These are phyloP conservation scores for Basipetospora chlamydospora DNA, from an alignment of 2,329 filamentous ascomycete genomes.

Conservation along the genomic window DNA sequence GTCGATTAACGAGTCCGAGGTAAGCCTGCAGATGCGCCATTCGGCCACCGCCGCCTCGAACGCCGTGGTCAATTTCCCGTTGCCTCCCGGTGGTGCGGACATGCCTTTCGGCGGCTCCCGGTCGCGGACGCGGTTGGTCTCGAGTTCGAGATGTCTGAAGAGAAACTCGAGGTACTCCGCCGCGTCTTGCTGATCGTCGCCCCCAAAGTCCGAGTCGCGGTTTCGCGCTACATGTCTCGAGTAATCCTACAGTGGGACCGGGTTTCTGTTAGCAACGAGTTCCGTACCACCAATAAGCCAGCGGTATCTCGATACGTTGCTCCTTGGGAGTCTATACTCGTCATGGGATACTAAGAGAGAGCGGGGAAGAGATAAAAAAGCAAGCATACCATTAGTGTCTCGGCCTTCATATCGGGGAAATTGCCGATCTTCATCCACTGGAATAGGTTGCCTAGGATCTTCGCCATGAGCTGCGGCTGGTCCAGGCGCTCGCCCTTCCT, in stretches of 20 bases:
- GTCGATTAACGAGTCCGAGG: conserved; percentile 63
- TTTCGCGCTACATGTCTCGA: conserved; percentile 23
- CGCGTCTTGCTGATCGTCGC: conserved; percentile 72
- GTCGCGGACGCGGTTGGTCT: conserved; percentile 46
- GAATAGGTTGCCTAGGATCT: conserved; percentile 44
- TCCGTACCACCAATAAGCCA: no score
- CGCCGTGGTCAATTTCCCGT: no score
- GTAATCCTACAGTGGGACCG: conserved; percentile 36
- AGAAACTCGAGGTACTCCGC: conserved; percentile 82
- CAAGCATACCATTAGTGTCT: conserved; percentile 40
- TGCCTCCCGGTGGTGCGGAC: no score
- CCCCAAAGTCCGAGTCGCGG: conserved; percentile 36
- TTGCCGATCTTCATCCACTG: conserved; percentile 39
- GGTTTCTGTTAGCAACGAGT: conserved; percentile 8
- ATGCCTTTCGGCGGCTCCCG: no score
- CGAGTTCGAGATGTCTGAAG: conserved; percentile 68
- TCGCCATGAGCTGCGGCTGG: conserved; percentile 43
- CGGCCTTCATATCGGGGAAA: conserved; percentile 34
- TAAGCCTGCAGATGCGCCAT: conserved; percentile 49
- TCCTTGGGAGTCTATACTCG: background rate
- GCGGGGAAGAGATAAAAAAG: conserved; percentile 19
- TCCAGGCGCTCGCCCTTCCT: conserved; percentile 41
- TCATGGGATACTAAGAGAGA: conserved; percentile 33
- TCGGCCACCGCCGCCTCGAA: conserved; percentile 43
- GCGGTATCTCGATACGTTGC: no score